These are phyloP conservation scores for Kondoa subrosea DNA, from an alignment of 768 basidiomycete species.

Conservation along the genomic window DNA sequence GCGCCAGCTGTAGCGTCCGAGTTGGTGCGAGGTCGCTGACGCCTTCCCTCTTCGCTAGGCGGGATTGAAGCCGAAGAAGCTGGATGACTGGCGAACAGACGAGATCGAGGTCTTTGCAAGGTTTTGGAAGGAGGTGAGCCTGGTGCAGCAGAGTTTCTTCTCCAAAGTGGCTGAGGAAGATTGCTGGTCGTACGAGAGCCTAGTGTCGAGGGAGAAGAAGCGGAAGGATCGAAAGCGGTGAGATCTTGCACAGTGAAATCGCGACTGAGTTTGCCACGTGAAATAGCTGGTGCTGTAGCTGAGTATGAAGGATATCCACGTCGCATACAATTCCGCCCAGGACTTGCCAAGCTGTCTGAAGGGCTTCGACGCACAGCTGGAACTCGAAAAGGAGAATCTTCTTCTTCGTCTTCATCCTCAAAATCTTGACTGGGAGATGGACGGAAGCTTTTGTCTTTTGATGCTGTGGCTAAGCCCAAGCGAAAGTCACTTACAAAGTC, in stretches of 20 bases:
- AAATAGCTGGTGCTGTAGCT: neutral
- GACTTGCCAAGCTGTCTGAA: neutral
- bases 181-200: slow-evolving; percentile 80
- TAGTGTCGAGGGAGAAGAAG: slow-evolving; percentile 43
- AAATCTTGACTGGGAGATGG: neutral
- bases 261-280: neutral
- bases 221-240: neutral
- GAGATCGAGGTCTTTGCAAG: neutral
- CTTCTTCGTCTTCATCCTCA: neutral
- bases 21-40: neutral
- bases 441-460: neutral
- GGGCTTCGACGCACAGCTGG: neutral
- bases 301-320: neutral
- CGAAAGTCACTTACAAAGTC: neutral
- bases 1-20: neutral
- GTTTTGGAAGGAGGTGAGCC: neutral
- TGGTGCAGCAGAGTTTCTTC: neutral
- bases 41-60: neutral
- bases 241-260: slow-evolving; percentile 2
- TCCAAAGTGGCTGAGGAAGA: slow-evolving; percentile 34
- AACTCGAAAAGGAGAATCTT: slow-evolving; percentile 5
- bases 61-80: neutral
- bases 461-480: neutral
- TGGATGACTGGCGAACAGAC: neutral
- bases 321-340: too few species aligned